Conservation (phyloP, 139 green algal genomes). For the Coccomyxa sp. region DNA sequence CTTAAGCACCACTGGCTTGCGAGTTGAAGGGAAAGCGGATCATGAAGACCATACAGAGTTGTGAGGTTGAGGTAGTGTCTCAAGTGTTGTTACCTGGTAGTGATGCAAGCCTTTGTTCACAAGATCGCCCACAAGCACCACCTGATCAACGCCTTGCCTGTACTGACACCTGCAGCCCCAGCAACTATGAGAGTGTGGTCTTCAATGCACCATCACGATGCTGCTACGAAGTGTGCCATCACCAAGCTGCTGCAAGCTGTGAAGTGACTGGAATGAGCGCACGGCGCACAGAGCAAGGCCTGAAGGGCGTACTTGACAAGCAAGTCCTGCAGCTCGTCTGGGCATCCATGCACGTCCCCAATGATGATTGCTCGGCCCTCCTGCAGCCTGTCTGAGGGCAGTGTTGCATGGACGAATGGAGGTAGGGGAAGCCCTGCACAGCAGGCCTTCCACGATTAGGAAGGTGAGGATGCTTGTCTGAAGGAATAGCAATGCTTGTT, state of each 20-base stretch:
- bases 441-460: not conserved
- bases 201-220: not conserved
- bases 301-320: slow-evolving; percentile 20
- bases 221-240: not conserved
- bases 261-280: too few relatives aligned
- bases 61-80: not conserved
- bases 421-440: slow-evolving; percentile 6
- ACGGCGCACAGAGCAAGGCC: not conserved
- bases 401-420: slow-evolving; percentile 4
- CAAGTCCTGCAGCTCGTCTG: slow-evolving; percentile 29
- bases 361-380: slow-evolving; percentile 24
- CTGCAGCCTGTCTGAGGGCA: not conserved
- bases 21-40: too few relatives aligned
- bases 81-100: not conserved
- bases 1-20: too few relatives aligned
- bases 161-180: slow-evolving; percentile 5
- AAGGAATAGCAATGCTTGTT: too few relatives aligned
- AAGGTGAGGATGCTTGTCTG: too few relatives aligned
- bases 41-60: not conserved
- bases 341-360: slow-evolving; percentile 42
- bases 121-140: slow-evolving; percentile 39
- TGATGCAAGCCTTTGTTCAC: slow-evolving; percentile 38
- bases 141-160: slow-evolving; percentile 12
- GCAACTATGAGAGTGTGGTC: not conserved
- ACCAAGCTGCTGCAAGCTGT: not conserved